Evolutionary conservation across 768 basidiomycete genomes (phyloP), one percentile per base, ranked within the genome.

Genomic region (Auriscalpium orientale): DNA sequence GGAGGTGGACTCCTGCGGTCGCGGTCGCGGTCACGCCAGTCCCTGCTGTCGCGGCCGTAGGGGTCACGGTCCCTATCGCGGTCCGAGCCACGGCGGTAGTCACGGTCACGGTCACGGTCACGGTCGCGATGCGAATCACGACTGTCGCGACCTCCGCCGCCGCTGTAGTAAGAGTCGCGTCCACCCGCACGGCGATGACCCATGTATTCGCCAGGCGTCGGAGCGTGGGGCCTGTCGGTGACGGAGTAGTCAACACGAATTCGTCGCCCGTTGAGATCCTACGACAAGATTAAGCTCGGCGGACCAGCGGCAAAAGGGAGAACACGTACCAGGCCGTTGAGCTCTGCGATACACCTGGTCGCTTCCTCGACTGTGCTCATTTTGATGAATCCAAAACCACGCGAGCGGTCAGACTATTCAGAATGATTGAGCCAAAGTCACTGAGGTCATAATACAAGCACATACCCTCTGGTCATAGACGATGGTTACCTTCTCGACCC

Each of bases 181-280:
- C 73, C 65, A 43, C 71, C 75, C 35, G 77, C 74, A 53, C 89
- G 87, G 49, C 89, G 83, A 62, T 91, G 88, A 12, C 95, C 93
- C 91, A 95, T 95, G 71, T 98, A 99, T 74, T 97, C 91, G 58
- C 95, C 95, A 4, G 95, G 95, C 10, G 95, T 99, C 9, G 97
- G 92, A 13, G 89, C 86, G 71, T 99, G 95, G 22, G 95, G 91
- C 47, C 91, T 83, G 59, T 89, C 85, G 10, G 95, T 99, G 49
- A 95, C 89, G 0, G 93, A 97, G 68, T 89, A 99, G 68, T 98
- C 95, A 37, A 99, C 97, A 55, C 95, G 91, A 64, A 99, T 95
- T 54, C 89, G 84, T 58, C 95, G 90, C 22, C 94, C 95, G 64
- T 98, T 95, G 53, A 99, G 77, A 63, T 94, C 92, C 92, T 95